Conservation (phyloP, 192 early-diverging fungal genomes). For the Backusella parvicylindrica region DNA sequence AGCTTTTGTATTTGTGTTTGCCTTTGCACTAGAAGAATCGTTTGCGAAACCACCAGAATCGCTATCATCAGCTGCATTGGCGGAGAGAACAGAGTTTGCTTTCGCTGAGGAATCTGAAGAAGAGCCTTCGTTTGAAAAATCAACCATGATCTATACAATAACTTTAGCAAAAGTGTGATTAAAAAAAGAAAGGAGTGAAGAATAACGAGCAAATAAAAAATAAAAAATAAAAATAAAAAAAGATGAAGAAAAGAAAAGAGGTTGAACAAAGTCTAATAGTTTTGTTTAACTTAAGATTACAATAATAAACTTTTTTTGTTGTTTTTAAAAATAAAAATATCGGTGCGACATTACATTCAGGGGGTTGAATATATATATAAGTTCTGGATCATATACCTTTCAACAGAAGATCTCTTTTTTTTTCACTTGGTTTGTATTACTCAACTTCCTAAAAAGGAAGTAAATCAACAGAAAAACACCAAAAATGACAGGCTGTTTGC, state of each 20-base stretch:
- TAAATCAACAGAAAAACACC: background rate
- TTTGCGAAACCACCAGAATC: background rate
- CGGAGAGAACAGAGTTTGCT: background rate
- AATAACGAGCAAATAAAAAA: background rate
- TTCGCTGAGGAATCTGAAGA: background rate
- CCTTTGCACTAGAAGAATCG: background rate
- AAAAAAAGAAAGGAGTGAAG: background rate
- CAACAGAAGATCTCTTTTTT: background rate
- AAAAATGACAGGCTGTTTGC: background rate
- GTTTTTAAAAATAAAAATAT: background rate
- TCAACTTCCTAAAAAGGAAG: background rate
- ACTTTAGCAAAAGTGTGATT: background rate
- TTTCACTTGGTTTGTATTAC: background rate
- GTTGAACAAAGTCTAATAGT: background rate
- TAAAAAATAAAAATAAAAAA: background rate
- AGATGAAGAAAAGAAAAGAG: background rate
- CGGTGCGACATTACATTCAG: background rate
- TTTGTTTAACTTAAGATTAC: background rate
- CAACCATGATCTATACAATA: background rate
- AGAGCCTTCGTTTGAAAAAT: background rate
- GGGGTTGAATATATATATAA: background rate
- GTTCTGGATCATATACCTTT: constrained; percentile 2
- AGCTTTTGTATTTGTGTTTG: background rate
- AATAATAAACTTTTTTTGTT: constrained; percentile 2
- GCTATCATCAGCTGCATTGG: background rate